These are phyloP conservation scores for Akanthomyces lecanii DNA, from an alignment of 2,329 filamentous ascomycete genomes.

Conservation along the genomic window DNA sequence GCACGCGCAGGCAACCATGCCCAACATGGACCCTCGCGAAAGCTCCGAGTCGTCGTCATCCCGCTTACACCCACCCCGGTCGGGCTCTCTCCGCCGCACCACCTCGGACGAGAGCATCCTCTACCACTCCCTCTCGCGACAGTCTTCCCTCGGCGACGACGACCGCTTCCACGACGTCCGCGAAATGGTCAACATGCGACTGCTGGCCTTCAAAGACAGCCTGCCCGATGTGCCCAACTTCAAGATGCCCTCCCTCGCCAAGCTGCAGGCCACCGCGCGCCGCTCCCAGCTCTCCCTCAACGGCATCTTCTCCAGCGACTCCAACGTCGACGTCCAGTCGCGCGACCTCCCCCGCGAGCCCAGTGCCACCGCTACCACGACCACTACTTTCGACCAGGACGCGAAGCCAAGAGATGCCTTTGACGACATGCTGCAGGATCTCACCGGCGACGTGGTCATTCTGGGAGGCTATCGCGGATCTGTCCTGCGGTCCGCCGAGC, in stretches of 20 bases:
- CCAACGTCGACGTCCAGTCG: constrained; percentile 17
- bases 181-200: constrained; percentile 80
- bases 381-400: constrained; percentile 17
- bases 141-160: constrained; percentile 82
- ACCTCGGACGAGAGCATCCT: constrained; percentile 69
- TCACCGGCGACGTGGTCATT: constrained; percentile 82
- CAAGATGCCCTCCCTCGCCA: constrained; percentile 62
- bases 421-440: constrained; percentile 56
- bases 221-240: constrained; percentile 75
- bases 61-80: constrained; percentile 18
- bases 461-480: constrained; percentile 90
- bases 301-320: constrained; percentile 27
- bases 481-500: constrained; percentile 76
- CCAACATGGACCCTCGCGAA: neutral
- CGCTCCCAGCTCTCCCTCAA: constrained; percentile 32
- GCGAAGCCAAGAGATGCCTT: constrained; percentile 32
- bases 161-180: constrained; percentile 73
- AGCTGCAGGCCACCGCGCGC: constrained; percentile 36
- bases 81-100: constrained; percentile 29
- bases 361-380: neutral
- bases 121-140: constrained; percentile 68
- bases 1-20: neutral
- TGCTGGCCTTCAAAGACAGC: constrained; percentile 88
- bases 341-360: constrained; percentile 18
- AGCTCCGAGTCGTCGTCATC: neutral